A percentile compares a stretch with the other conserved stretches of the same genome.
phyloP scores from a whole-genome alignment of 2,329 filamentous ascomycete genomes.

The Podosphaera leucotricha region DNA sequence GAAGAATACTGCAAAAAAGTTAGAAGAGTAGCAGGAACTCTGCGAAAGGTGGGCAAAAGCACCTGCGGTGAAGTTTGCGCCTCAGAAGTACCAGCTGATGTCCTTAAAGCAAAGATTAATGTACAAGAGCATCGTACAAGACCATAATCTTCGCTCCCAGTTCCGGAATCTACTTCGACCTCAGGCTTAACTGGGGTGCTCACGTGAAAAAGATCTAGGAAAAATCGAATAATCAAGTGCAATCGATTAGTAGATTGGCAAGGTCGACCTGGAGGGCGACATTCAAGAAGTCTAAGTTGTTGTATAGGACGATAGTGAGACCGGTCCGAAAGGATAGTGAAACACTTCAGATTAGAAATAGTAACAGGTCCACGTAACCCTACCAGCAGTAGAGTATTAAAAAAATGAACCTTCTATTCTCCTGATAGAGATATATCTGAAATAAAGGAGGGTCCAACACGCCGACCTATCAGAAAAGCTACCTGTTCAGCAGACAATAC shows the following conservation, averaged over 20 bases:
- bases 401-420: background rate
- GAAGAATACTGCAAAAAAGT: background rate
- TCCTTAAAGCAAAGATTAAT: background rate
- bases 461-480: background rate
- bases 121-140: background rate
- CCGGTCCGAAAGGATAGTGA: background rate
- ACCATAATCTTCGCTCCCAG: background rate
- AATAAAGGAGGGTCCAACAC: background rate
- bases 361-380: background rate
- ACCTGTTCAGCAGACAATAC: background rate
- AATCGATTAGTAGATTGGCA: no score
- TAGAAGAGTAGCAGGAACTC: background rate
- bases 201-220: no score
- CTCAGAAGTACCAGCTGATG: slow-evolving; percentile 1
- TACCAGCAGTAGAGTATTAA: background rate
- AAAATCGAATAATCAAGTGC: no score
- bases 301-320: background rate
- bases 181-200: background rate
- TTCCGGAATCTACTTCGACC: background rate
- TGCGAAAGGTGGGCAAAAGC: background rate
- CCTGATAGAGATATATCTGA: slow-evolving; percentile 1
- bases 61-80: background rate
- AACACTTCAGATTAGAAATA: background rate
- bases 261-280: no score
- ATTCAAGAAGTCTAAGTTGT: background rate